A percentile compares a stretch with the other conserved stretches of the same genome.
These are phyloP conservation scores for Cetraspora pellucida DNA, from an alignment of 192 early-diverging fungal genomes.

Conservation along the genomic window DNA sequence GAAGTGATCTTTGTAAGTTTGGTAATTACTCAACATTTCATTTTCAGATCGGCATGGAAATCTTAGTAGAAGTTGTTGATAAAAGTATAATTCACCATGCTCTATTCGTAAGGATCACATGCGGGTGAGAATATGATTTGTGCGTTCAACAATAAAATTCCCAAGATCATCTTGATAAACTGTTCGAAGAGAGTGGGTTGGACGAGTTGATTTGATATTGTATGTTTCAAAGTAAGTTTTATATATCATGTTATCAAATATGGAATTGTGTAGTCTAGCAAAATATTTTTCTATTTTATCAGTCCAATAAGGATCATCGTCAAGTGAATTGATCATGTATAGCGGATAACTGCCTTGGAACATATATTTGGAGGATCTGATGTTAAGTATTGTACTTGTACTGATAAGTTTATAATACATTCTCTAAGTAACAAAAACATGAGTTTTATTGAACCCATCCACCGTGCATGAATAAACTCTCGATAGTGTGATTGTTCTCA, in stretches of 20 bases:
- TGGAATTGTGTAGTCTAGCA: too few relatives aligned
- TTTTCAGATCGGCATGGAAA: not conserved
- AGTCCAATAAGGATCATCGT: constrained; percentile 10
- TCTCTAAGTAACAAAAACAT: constrained; percentile 12
- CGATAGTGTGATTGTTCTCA: not conserved
- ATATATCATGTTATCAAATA: too few relatives aligned
- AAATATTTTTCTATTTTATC: constrained; percentile 22
- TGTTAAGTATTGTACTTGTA: not conserved
- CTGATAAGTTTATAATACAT: not conserved
- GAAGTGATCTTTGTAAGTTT: not conserved
- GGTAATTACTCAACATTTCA: not conserved
- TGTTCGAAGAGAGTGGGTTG: too few relatives aligned
- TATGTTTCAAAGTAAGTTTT: not conserved
- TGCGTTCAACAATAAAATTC: not conserved
- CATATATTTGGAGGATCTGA: not conserved
- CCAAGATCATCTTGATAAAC: not conserved
- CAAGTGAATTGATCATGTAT: not conserved
- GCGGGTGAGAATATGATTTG: not conserved
- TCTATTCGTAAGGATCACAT: not conserved
- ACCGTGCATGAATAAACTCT: not conserved
- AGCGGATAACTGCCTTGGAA: not conserved
- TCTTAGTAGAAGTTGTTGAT: not conserved
- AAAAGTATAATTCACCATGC: constrained; percentile 14
- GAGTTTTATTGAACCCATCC: not conserved
- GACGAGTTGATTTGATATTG: not conserved